Conservation (phyloP, 2,329 filamentous ascomycete species). For the Sordariomycetes sp. region DNA sequence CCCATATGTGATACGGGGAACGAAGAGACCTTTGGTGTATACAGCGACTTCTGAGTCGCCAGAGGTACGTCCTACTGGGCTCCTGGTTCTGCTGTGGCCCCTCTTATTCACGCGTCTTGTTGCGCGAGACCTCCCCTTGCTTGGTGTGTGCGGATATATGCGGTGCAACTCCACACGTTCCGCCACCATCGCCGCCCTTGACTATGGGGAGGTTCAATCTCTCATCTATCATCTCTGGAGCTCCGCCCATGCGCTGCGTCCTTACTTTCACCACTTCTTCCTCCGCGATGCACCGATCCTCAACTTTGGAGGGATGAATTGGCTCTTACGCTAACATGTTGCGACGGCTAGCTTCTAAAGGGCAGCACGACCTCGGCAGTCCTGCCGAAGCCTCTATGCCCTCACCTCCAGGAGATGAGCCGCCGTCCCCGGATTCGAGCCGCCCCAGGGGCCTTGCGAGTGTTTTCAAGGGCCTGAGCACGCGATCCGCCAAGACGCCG, state of each 20-base stretch:
- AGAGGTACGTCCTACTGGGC: not conserved
- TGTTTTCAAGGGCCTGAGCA: constrained; percentile 51
- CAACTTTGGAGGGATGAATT: constrained; percentile 5
- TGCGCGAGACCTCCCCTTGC: not conserved
- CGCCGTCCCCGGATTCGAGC: constrained; percentile 41
- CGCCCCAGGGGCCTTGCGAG: constrained; percentile 46
- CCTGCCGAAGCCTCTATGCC: constrained; percentile 43
- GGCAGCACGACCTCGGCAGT: constrained; percentile 28
- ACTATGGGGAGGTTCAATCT: not conserved
- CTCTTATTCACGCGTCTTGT: not conserved
- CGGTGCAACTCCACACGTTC: not conserved
- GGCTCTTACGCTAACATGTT: constrained; percentile 25
- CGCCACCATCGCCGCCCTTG: not conserved
- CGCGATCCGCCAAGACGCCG: constrained; percentile 35
- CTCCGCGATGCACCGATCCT: constrained; percentile 4
- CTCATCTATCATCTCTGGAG: not conserved
- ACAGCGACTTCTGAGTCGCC: not conserved
- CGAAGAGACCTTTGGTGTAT: not conserved
- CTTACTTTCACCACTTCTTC: not conserved
- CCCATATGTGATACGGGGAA: not conserved
- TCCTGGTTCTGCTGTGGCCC: not conserved
- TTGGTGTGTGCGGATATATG: not conserved
- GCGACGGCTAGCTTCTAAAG: constrained; percentile 29
- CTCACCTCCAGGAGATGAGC: constrained; percentile 46
- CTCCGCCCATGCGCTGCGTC: not conserved